Base-by-base conservation (phyloP, 306 rosid species). In the Benincasa hispida region DNA sequence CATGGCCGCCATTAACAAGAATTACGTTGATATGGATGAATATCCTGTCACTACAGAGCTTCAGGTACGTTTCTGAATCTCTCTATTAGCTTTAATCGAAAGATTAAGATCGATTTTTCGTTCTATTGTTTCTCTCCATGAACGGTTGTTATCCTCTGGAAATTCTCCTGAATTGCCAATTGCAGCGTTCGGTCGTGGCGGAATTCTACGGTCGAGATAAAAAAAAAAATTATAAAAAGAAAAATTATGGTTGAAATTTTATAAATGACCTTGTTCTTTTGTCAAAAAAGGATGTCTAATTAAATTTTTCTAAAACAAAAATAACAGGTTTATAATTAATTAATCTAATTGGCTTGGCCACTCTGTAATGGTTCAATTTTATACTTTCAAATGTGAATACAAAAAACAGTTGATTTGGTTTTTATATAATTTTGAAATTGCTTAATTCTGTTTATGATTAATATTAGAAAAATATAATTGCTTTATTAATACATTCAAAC, bases 11-110 rank as follows among this genome's bases (percentile, higher is more conserved):
- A 59, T 85, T 63, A 87, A 84, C 81, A 87, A 87, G 85, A 87
- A 87, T 55, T 87, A 87, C 56, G 90, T 87, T 3, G 90, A 87
- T 82, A 87, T 87, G 90, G 90, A 87, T 72, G 90, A 87, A 35
- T 87, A 87, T 45, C 90, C 90, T 5, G 88, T 87, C 72, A 87
- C 90, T 60, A 87, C 90, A 22, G 90, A 87, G 59, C 86, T 87
- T 24, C 90, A 87, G 88, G 90, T 77, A 77, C 51, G 75, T 45
- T 65, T 47, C 10, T 63, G 1, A 5, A 28, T 68, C n/a, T 12
- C 50, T 35, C 17, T 34, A 0, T 35, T 37, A 17, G 8, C 10
- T 2, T 65, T n/a, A 4, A 35, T 65, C 27, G 3, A 35, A 35
- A 19, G 10, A 35, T 37, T 17, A 15, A n/a, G 28, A 35, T 65